Evolutionary conservation across 139 green algal genomes (phyloP), one percentile per base, ranked within the genome.

Genomic region (Micromonas pusilla): DNA sequence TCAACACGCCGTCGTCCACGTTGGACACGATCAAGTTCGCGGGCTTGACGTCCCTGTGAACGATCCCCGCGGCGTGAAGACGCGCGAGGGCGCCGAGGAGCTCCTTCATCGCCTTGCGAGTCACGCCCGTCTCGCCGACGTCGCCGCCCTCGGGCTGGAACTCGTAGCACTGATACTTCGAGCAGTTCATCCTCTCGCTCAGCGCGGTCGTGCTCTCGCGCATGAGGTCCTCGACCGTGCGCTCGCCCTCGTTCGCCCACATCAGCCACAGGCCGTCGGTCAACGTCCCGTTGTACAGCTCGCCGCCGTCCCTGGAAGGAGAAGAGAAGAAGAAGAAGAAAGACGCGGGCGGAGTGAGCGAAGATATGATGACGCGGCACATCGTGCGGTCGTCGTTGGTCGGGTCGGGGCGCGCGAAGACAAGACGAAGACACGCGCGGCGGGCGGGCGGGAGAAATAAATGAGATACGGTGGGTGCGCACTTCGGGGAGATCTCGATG

Each of bases 1-100:
- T 57, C 21, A 63, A 30, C 25, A 75, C 23, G 5, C 68, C 68
- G 45, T 16, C 45, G 45, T 57, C 45, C n/a, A 32, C 32, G 20
- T 33, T 62, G 19, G 37, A 25, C 1, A 62, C 52, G 25, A 75
- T 64, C 20, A 75, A 21, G 30, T 75, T 75, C 16, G 52, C 68
- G 23, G 68, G 68, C 53, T 75, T 75, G 2, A 75, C 68, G 53
- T 75, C 68, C 19, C 68, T 34, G 68, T 75, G 68, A 13, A 75
- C 68, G 9, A 75, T 3, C 6, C 68, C 68, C 23, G 20, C 25
- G 5, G 36, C 37, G 6, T 75, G 68, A 19, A 75, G 23, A 19
- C 23, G 52, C 28, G 36, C n/a, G 19, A 75, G 30, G 25, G 20
- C 32, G n/a, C 19, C 3, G n/a, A 63, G 53, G 2, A 75, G 30